phyloP scores from a whole-genome alignment of 2,329 filamentous ascomycete species.

The Cordyceps javanica region DNA sequence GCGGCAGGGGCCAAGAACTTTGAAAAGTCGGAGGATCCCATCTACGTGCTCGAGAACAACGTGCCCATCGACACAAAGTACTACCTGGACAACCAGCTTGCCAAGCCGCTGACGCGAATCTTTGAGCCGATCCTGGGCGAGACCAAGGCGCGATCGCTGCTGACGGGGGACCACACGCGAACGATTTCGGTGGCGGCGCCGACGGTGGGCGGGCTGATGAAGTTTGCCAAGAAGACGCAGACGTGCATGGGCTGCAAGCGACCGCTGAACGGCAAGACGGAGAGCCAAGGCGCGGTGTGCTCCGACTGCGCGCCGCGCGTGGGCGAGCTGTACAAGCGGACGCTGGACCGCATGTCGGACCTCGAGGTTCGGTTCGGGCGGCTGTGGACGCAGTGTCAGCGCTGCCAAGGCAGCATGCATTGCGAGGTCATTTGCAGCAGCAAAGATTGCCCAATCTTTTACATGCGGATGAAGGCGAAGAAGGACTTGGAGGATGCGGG shows the following conservation, averaged over 20 bases:
- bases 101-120: conserved; percentile 88
- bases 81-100: conserved; percentile 96
- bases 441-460: conserved; percentile 97
- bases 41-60: conserved; percentile 96
- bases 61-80: conserved; percentile 97
- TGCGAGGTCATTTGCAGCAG: conserved; percentile 96
- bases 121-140: conserved; percentile 97
- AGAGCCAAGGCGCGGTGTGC: conserved; percentile 82
- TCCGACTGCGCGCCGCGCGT: conserved; percentile 76
- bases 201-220: conserved; percentile 90
- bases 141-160: conserved; percentile 77
- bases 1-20: conserved; percentile 88
- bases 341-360: conserved; percentile 80
- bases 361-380: conserved; percentile 88
- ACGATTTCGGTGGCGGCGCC: conserved; percentile 89
- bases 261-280: conserved; percentile 72
- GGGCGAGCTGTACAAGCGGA: conserved; percentile 90
- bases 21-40: conserved; percentile 93
- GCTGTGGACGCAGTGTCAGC: conserved; percentile 96
- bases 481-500: conserved; percentile 96
- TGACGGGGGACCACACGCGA: conserved; percentile 93
- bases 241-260: conserved; percentile 99
- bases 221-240: conserved; percentile 94
- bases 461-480: conserved; percentile 99
- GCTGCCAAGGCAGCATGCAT: conserved; percentile 96